Percentiles rank a stretch among this genome's conserved stretches.
Conservation (phyloP, 2,329 filamentous ascomycete genomes). For the Colletotrichum sp. region DNA sequence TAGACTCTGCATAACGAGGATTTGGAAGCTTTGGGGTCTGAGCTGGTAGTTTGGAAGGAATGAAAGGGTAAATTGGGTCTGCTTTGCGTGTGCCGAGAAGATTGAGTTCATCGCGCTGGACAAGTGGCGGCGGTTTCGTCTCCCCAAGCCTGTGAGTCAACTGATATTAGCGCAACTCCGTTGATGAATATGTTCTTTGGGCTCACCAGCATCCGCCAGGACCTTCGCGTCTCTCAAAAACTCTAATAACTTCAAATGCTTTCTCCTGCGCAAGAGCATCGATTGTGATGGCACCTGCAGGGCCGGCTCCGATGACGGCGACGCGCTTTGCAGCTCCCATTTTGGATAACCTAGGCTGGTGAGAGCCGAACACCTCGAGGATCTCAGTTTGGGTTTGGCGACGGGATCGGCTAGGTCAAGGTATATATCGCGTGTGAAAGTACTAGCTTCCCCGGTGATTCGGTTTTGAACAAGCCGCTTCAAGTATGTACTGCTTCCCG, state of each 20-base stretch:
- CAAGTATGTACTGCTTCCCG: background rate
- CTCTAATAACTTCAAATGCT: constrained; percentile 60
- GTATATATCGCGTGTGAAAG: fast-evolving
- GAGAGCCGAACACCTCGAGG: background rate
- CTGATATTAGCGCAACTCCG: fast-evolving
- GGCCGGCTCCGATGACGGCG: constrained; percentile 66
- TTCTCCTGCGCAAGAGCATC: constrained; percentile 65
- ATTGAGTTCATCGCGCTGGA: constrained; percentile 43
- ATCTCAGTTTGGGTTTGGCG: fast-evolving
- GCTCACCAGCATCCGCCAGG: constrained; percentile 66
- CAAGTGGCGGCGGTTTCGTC: constrained; percentile 36
- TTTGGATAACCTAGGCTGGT: fast-evolving
- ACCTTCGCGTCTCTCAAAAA: constrained; percentile 66
- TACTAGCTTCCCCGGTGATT: background rate
- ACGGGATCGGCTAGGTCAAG: fast-evolving
- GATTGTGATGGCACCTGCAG: constrained; percentile 63
- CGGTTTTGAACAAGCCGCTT: background rate
- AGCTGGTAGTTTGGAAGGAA: constrained; percentile 54
- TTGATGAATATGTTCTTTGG: background rate
- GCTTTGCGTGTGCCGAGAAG: constrained; percentile 52
- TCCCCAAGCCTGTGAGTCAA: constrained; percentile 40
- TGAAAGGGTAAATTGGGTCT: constrained; percentile 45
- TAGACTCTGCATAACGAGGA: constrained; percentile 61
- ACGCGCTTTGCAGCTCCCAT: constrained; percentile 39
- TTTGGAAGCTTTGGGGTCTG: constrained; percentile 44